phyloP scores from a whole-genome alignment of 352 stramenopile genomes.

The Globisporangium orthogonon region DNA sequence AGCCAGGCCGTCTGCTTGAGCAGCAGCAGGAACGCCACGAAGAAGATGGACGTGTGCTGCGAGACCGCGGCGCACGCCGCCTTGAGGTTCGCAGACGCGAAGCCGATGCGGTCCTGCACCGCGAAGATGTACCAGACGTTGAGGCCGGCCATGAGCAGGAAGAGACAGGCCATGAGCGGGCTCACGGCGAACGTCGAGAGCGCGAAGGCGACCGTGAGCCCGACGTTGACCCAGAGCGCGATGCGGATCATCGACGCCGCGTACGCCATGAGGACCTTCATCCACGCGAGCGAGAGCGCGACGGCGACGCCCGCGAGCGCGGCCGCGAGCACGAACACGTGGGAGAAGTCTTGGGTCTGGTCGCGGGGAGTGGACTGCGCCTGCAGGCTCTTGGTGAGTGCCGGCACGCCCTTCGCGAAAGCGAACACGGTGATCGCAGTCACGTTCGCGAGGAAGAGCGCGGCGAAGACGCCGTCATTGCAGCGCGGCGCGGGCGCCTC shows the following conservation, averaged over 20 bases:
- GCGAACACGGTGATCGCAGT: slow-evolving; percentile 53
- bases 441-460: slow-evolving; percentile 64
- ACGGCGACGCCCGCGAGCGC: slow-evolving; percentile 45
- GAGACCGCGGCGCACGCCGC: slow-evolving; percentile 52
- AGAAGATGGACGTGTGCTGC: slow-evolving; percentile 55
- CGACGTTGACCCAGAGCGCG: slow-evolving; percentile 80
- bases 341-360: slow-evolving; percentile 26
- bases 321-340: slow-evolving; percentile 46
- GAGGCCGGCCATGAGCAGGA: slow-evolving; percentile 50
- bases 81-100: slow-evolving; percentile 78
- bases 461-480: slow-evolving; percentile 69
- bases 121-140: slow-evolving; percentile 85
- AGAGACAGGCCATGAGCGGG: slow-evolving; percentile 47
- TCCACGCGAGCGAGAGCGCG: slow-evolving; percentile 62
- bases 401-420: slow-evolving; percentile 62
- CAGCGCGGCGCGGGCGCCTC: slow-evolving; percentile 50
- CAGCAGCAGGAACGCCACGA: slow-evolving; percentile 55
- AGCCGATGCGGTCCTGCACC: slow-evolving; percentile 75
- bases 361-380: neutral
- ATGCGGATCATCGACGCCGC: slow-evolving; percentile 72
- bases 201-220: slow-evolving; percentile 56
- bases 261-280: slow-evolving; percentile 73
- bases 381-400: slow-evolving; percentile 20
- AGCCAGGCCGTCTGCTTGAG: slow-evolving; percentile 76
- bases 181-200: slow-evolving; percentile 58